Base-by-base conservation (phyloP, 2,329 filamentous ascomycete species). In the Penicillium digitatum region DNA sequence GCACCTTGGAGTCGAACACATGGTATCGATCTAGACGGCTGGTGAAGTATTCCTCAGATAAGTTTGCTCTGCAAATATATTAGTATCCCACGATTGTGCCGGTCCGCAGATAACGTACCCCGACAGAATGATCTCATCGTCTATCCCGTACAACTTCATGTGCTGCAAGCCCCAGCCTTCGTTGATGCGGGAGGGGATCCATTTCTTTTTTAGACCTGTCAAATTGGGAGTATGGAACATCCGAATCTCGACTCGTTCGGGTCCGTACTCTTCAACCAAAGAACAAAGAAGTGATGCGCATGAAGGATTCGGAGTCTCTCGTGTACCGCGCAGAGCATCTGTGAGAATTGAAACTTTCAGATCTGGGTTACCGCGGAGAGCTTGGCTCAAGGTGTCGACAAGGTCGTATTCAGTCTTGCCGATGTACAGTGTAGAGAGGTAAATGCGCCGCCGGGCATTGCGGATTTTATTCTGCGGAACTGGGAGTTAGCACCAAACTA, bases 191-290 rank as follows among this genome's bases (percentile, higher is more conserved):
- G 85, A 89, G 0, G 94, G 94, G 2, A 97, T 84, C 62, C 89
- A 79, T 66, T 86, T 86, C 75, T 97, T 97, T 48, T 87, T 84
- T 54, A 95, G 65, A 0, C 94, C 94, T 3, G 89, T 95, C 60
- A 99, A 76, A 67, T 99, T 99, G 0, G 94, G 94, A 0, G 94
- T 99, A 74, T 99, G 94, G 69, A 95, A 99, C 91, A 99, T 95
- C 65, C 92, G 88, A 60, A 99, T 85, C 68, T 96, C 90, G 38
- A 99, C 91, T 35, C 93, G 83, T 1, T 89, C 85, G 5, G 85
- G 71, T 0, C 93, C 92, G 74, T 96, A 95, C 64, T 96, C 90
- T 7, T 81, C 76, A 11, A 96, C 81, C n/a, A 99, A 77, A 0
- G 91, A 87, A 6, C 87, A 89, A 35, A 99, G 81, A 12, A 99